Percentiles rank a stretch among this genome's conserved stretches.
Conservation (phyloP, 108 stramenopile species). For the Nitzschia sp. region DNA sequence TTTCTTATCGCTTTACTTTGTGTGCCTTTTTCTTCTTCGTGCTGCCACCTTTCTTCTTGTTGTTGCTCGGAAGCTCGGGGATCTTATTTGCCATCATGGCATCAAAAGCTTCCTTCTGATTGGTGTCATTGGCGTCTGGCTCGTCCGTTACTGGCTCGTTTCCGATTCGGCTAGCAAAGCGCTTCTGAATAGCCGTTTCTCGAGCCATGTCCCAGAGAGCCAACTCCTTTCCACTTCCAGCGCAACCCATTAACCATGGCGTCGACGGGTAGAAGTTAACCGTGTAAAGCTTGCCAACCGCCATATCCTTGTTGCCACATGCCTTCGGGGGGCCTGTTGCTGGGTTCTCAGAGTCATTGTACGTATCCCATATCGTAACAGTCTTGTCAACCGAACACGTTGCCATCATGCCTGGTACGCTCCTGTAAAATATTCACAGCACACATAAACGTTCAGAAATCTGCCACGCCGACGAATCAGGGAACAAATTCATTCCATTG, state of each 20-base stretch:
- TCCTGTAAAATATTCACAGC: too few relatives aligned
- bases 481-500: too few relatives aligned
- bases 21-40: constrained; percentile 68
- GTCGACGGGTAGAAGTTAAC: constrained; percentile 83
- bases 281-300: constrained; percentile 87
- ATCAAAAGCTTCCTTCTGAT: constrained; percentile 59
- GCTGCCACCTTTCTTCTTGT: constrained; percentile 67
- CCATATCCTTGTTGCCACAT: constrained; percentile 86
- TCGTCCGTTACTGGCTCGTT: constrained; percentile 5
- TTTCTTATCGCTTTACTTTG: constrained; percentile 26
- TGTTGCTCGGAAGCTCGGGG: constrained; percentile 49
- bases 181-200: constrained; percentile 72
- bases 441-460: too few relatives aligned
- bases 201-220: constrained; percentile 91
- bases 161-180: constrained; percentile 59
- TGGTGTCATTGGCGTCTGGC: not conserved
- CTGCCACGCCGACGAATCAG: too few relatives aligned
- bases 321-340: constrained; percentile 44
- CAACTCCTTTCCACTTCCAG: constrained; percentile 87
- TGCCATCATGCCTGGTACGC: constrained; percentile 88
- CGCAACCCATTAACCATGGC: constrained; percentile 89
- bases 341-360: constrained; percentile 25
- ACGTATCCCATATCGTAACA: constrained; percentile 93
- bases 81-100: constrained; percentile 61
- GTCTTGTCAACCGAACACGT: constrained; percentile 91